phyloP scores from a whole-genome alignment of 129 eudicot species.

The Lactuca sativa region DNA sequence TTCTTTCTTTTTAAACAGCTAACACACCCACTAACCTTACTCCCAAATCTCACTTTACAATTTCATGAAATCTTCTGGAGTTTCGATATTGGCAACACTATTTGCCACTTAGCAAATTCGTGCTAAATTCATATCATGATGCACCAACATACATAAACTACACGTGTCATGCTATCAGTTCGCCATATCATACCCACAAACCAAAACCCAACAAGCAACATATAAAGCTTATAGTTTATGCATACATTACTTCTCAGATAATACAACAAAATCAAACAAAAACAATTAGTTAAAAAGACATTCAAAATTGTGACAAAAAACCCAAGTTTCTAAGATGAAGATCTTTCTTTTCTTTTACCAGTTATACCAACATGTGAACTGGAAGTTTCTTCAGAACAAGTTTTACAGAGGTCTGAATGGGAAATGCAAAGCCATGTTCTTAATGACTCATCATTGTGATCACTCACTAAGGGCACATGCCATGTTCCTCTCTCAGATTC shows the following conservation, averaged over 20 bases:
- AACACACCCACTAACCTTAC: no score
- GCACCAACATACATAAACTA: no score
- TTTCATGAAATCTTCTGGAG: no score
- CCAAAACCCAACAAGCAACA: background rate
- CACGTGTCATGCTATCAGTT: no score
- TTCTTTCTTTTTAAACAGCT: no score
- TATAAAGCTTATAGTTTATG: background rate
- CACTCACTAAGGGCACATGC: constrained; percentile 75
- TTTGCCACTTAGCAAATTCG: no score
- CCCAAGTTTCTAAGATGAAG: constrained; percentile 14
- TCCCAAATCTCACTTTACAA: no score
- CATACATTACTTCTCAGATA: background rate
- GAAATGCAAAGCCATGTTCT: constrained; percentile 86
- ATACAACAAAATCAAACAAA: background rate
- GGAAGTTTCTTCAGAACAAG: constrained; percentile 9
- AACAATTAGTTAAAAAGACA: background rate
- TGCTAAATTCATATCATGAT: no score
- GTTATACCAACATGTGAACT: constrained; percentile 20
- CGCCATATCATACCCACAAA: background rate
- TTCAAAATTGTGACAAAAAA: background rate
- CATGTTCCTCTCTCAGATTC: constrained; percentile 78
- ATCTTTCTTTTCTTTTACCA: constrained; percentile 71
- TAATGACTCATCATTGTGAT: constrained; percentile 45
- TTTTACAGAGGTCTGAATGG: constrained; percentile 36
- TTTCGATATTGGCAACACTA: no score